Conservation (phyloP, 208 protist genomes). For the Acanthamoeba lenticulata region DNA sequence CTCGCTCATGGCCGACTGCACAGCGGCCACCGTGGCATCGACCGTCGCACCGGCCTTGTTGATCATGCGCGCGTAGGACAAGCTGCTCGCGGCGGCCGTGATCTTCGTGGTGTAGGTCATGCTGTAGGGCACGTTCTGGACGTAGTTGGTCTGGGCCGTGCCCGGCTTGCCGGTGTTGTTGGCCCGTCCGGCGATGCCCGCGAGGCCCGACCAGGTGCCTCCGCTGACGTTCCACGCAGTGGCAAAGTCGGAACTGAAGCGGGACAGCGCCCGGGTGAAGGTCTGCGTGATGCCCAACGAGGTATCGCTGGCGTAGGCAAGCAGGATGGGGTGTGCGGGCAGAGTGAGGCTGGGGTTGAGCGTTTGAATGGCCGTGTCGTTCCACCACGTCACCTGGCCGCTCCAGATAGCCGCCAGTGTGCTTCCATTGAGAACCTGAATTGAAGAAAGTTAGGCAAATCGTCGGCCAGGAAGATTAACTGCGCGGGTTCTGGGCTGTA, state of each 20-base stretch:
- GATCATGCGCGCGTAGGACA: background rate
- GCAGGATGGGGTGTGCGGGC: background rate
- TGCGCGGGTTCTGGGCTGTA: background rate
- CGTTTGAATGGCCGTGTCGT: background rate
- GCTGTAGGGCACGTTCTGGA: slow-evolving; percentile 47
- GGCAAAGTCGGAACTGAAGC: background rate
- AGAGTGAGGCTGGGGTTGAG: background rate
- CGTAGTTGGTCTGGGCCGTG: background rate
- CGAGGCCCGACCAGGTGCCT: background rate
- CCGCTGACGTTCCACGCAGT: background rate
- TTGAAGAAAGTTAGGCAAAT: background rate
- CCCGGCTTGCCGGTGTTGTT: background rate
- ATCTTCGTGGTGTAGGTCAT: background rate
- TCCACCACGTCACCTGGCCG: background rate
- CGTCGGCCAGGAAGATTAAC: background rate
- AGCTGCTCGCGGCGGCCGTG: background rate
- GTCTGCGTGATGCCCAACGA: background rate
- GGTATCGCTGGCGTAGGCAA: background rate
- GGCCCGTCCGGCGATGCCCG: background rate
- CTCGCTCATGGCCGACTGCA: slow-evolving; percentile 3
- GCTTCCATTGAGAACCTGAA: background rate
- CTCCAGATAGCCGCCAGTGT: background rate
- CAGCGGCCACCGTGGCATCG: background rate
- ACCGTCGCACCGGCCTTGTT: slow-evolving; percentile 23
- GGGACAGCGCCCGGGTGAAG: background rate